phyloP scores from a whole-genome alignment of 345 rosid genomes.

The Jatropha curcas region DNA sequence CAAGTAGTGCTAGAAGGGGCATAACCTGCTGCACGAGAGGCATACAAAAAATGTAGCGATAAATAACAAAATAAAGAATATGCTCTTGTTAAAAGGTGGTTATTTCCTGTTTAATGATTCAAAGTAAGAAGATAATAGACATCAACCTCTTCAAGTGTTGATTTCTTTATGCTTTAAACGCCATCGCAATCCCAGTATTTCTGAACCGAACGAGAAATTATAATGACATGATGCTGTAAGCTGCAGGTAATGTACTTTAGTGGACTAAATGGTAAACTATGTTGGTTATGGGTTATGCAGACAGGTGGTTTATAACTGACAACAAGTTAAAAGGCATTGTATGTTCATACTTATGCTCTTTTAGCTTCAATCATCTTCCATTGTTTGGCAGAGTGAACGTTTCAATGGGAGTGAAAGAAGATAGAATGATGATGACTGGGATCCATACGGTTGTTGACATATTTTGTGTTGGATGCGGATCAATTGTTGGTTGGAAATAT shows the following conservation, averaged over 20 bases:
- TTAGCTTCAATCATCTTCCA: slow-evolving; percentile 12
- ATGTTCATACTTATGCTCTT: background rate
- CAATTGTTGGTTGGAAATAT: slow-evolving; percentile 96
- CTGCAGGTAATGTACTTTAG: background rate
- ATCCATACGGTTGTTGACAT: slow-evolving; percentile 87
- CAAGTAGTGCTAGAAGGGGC: background rate
- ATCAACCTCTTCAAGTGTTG: slow-evolving; percentile 6
- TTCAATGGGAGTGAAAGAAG: slow-evolving; percentile 67
- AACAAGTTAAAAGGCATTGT: slow-evolving; percentile 15
- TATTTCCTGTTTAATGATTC: background rate
- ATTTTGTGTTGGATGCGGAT: slow-evolving; percentile 95
- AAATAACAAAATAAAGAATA: background rate
- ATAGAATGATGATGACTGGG: slow-evolving; percentile 86
- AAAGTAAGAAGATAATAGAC: slow-evolving; percentile 6
- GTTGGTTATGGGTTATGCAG: background rate
- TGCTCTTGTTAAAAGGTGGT: background rate
- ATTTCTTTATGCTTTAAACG: slow-evolving; percentile 1
- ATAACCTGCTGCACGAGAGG: background rate
- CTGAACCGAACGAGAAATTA: background rate
- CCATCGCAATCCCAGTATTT: slow-evolving; percentile 8
- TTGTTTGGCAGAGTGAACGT: slow-evolving; percentile 72
- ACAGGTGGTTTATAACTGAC: slow-evolving; percentile 7
- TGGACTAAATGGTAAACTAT: background rate
- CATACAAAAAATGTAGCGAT: no score
- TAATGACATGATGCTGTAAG: background rate